Base-by-base conservation (phyloP, 2,329 filamentous ascomycete species). In the Ilyonectria sp. region DNA sequence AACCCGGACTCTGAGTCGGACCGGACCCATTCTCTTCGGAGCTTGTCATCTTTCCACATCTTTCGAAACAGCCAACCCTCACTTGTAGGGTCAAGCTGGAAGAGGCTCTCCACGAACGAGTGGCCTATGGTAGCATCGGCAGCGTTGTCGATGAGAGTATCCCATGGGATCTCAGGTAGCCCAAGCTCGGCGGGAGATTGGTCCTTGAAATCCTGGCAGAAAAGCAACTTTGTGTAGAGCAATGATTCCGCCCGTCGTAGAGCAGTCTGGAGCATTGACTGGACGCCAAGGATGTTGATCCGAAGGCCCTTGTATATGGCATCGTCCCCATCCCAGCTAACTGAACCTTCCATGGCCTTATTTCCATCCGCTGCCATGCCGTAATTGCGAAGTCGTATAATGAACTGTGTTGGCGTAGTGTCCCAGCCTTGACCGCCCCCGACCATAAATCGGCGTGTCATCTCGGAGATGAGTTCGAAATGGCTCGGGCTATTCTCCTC, bases 201-300 rank as follows among this genome's bases (percentile, higher is more conserved):
- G 37, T 63, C 50, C 26, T 47, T 49, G 23, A 46, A 60, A 11
- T 55, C 2, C 31, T n/a, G 1, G 26, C 6, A 55, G 60, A 55
- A 63, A 56, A 63, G 60, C 19, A 63, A 29, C 4, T 63, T 19
- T 35, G 26, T 49, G 21, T 55, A 63, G 21, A 63, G 19, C 17
- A 63, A 6, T 49, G 8, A 40, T 54, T 56, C 40, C 3, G 50
- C 60, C n/a, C n/a, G 17, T 7, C 10, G 23, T 23, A 62, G 3
- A 11, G 49, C 26, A 43, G 49, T 17, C 23, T 62, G 23, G 3
- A 62, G 26, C 23, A 62, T 62, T 5, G 19, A 54, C 26, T 62
- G 23, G 6, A 62, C 23, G n/a, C 49, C 8, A 43, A 43, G 40
- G 40, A 43, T n/a, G 8, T 43, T 43, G 6, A 43, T 17, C 13